Evolutionary conservation across 2,329 filamentous ascomycete species (phyloP).

Genomic region (Endothia cerciana): DNA sequence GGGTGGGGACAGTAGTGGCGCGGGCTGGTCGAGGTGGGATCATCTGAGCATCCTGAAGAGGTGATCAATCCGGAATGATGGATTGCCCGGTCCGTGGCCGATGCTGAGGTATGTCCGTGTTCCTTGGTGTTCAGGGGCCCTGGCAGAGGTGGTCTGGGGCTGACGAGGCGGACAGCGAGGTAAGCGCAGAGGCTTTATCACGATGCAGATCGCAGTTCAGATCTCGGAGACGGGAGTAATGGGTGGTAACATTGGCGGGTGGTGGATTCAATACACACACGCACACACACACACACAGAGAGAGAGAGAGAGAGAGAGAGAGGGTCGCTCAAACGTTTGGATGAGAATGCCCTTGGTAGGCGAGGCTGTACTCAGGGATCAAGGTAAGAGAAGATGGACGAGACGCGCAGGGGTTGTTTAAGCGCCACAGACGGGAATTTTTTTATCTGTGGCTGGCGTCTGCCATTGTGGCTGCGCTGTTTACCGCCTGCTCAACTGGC

Average conservation of each 20-base stretch:
- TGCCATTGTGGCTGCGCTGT: not conserved
- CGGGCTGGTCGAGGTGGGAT: not conserved
- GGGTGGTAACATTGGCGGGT: not conserved
- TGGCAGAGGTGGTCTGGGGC: not conserved
- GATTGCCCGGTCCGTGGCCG: not conserved
- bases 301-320: too few species aligned
- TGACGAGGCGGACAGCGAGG: not conserved
- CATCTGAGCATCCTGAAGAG: constrained; percentile 8
- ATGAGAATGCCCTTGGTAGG: not conserved
- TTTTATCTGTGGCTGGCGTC: not conserved
- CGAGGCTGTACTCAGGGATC: not conserved
- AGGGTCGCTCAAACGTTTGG: not conserved
- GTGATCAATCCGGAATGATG: not conserved
- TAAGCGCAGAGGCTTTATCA: not conserved
- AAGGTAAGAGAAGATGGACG: not conserved
- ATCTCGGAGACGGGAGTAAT: not conserved
- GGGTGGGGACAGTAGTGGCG: not conserved
- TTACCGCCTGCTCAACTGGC: not conserved
- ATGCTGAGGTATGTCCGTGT: not conserved
- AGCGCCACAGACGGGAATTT: not conserved
- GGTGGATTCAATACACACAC: not conserved
- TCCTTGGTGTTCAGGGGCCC: not conserved
- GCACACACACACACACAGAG: too few species aligned
- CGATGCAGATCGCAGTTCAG: constrained; percentile 1
- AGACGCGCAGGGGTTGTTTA: not conserved